Conservation (phyloP, 2,329 filamentous ascomycete species). For the Ascocoryne sarcoides region DNA sequence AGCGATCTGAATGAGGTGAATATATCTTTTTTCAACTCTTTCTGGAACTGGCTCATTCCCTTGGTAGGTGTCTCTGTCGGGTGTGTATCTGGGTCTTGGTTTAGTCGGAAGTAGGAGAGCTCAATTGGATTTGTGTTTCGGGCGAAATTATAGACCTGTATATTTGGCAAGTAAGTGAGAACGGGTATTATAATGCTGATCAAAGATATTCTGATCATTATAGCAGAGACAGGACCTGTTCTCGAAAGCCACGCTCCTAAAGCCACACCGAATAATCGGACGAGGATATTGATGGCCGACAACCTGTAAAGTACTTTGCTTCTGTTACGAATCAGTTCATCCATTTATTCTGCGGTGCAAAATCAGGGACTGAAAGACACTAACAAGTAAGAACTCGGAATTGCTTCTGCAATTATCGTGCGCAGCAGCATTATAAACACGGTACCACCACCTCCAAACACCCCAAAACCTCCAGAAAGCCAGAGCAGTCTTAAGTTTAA, state of each 20-base stretch:
- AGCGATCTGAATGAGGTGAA: background rate
- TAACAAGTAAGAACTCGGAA: conserved; percentile 1
- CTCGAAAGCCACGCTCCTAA: conserved; percentile 1
- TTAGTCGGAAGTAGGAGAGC: background rate
- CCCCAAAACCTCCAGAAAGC: background rate
- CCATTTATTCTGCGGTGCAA: background rate
- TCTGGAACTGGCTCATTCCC: background rate
- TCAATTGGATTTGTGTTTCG: background rate
- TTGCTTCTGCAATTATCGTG: conserved; percentile 1
- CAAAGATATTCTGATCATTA: background rate
- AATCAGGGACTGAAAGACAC: too few relatives aligned
- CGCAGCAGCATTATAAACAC: background rate
- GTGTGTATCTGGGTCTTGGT: background rate
- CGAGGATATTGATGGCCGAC: conserved; percentile 1
- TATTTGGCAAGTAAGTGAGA: background rate
- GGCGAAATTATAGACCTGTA: background rate
- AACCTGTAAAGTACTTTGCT: conserved; percentile 1
- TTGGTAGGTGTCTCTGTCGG: background rate
- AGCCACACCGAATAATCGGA: background rate
- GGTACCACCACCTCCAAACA: background rate
- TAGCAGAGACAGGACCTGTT: conserved; percentile 1
- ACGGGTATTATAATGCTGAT: background rate
- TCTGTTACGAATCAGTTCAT: background rate
- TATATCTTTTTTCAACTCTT: background rate
- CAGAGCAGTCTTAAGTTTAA: background rate